A percentile compares a stretch with the other conserved stretches of the same genome.
Evolutionary conservation across 2,329 filamentous ascomycete genomes (phyloP).

Genomic region (Aspergillus ochraceoroseus): DNA sequence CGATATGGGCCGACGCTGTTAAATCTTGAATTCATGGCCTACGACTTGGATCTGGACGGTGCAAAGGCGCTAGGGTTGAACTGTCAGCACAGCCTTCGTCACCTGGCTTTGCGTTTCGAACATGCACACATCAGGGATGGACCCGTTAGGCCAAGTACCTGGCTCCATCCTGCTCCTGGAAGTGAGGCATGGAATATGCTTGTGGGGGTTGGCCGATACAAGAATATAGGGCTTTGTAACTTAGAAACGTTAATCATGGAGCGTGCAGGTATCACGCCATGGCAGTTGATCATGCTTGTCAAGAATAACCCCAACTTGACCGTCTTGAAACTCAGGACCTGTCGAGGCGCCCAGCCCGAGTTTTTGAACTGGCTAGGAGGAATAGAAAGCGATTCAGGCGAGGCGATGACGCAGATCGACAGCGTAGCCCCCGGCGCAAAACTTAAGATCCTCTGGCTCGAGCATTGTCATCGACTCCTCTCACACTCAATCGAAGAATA

Average conservation of each 20-base stretch:
- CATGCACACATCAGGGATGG: constrained; percentile 34
- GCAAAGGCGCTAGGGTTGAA: constrained; percentile 24
- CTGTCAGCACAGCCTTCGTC: constrained; percentile 25
- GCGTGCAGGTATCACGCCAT: constrained; percentile 33
- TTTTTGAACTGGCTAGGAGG: constrained; percentile 36
- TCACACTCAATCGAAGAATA: constrained; percentile 13
- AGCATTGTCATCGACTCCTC: constrained; percentile 26
- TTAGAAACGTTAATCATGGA: constrained; percentile 31
- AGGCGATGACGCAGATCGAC: constrained; percentile 1
- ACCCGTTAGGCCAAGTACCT: constrained; percentile 27
- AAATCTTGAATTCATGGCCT: constrained; percentile 30
- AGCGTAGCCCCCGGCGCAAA: constrained; percentile 20
- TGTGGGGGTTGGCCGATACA: constrained; percentile 27
- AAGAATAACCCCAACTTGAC: constrained; percentile 27
- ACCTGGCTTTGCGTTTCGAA: constrained; percentile 35
- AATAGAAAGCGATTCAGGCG: constrained; percentile 15
- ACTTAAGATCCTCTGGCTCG: constrained; percentile 27
- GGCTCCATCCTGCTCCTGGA: constrained; percentile 26
- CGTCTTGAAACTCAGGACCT: constrained; percentile 31
- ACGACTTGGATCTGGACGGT: constrained; percentile 29
- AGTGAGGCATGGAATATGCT: constrained; percentile 33
- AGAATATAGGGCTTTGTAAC: constrained; percentile 20
- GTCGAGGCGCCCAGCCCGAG: constrained; percentile 31
- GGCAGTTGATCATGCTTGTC: constrained; percentile 34
- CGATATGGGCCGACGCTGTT: constrained; percentile 28